phyloP scores from a whole-genome alignment of 106 monocot species.

The Ottelia alismoides region DNA sequence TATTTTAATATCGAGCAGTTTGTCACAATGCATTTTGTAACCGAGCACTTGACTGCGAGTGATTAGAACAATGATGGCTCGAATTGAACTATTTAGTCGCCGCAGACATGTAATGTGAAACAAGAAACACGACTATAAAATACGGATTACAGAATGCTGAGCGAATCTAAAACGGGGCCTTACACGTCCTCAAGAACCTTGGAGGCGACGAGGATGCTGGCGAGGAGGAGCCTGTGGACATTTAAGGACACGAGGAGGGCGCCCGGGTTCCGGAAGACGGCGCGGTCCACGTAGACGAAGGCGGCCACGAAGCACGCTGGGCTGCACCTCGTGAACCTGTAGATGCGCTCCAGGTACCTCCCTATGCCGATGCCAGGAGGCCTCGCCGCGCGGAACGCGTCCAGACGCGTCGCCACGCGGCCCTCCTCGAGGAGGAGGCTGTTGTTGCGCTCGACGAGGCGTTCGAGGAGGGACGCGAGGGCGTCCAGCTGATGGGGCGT shows the following conservation, averaged over 20 bases:
- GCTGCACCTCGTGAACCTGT: slow-evolving; percentile 53
- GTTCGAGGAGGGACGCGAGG: slow-evolving; percentile 7
- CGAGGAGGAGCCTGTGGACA: slow-evolving; percentile 65
- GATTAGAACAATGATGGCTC: no score
- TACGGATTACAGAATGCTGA: not conserved
- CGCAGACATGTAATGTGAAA: not conserved
- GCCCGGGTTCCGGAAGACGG: slow-evolving; percentile 47
- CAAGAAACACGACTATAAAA: not conserved
- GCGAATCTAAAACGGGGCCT: slow-evolving; percentile 1
- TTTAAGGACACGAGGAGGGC: slow-evolving; percentile 37
- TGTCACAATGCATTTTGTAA: no score
- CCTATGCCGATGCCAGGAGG: slow-evolving; percentile 56
- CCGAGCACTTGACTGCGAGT: no score
- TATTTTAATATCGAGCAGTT: no score
- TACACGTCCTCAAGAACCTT: slow-evolving; percentile 88
- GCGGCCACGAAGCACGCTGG: slow-evolving; percentile 72
- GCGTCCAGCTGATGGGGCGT: no score
- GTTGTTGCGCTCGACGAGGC: slow-evolving; percentile 17
- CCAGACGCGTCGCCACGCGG: slow-evolving; percentile 5
- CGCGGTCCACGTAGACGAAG: slow-evolving; percentile 64
- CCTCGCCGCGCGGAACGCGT: slow-evolving; percentile 38
- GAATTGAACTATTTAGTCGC: not conserved
- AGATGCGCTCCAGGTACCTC: slow-evolving; percentile 74
- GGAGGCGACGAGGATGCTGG: slow-evolving; percentile 70
- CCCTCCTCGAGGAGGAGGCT: not conserved